A percentile compares a stretch with the other conserved stretches of the same genome.
Conservation (phyloP, 257 asterid species). For the Pogostemon cablin region DNA sequence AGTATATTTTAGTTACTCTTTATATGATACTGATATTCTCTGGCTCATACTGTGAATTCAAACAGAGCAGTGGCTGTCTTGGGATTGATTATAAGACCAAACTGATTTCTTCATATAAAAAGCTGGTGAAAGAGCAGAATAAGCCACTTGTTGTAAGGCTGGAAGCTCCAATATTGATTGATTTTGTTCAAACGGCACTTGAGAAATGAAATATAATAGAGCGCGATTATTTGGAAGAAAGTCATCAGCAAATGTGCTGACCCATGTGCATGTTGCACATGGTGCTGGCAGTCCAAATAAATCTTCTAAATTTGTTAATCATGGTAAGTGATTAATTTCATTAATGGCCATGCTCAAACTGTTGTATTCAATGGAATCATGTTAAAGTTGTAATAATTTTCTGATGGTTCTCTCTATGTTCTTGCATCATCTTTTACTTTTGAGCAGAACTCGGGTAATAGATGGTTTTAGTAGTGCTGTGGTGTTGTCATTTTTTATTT, state of each 20-base stretch:
- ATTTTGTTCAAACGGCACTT: conserved; percentile 52
- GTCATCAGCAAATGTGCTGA: conserved; percentile 43
- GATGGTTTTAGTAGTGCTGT: conserved; percentile 1
- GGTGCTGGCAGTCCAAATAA: conserved; percentile 48
- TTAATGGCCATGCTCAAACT: conserved; percentile 19
- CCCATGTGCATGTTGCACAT: conserved; percentile 46
- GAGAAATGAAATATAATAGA: conserved; percentile 52
- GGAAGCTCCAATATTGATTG: conserved; percentile 45
- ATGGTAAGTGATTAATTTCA: conserved; percentile 50
- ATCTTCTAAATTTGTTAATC: conserved; percentile 59
- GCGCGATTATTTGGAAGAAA: conserved; percentile 48
- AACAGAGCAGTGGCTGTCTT: conserved; percentile 77
- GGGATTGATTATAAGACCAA: conserved; percentile 50
- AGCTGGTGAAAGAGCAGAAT: conserved; percentile 43
- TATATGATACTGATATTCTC: conserved; percentile 33
- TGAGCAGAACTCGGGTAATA: conserved; percentile 16
- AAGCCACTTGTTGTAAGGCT: conserved; percentile 31
- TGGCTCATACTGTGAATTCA: conserved; percentile 42
- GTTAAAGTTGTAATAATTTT: background rate
- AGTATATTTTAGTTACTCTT: background rate
- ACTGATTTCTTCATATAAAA: conserved; percentile 41
- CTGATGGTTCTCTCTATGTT: conserved; percentile 41
- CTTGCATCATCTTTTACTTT: background rate
- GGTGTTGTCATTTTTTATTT: background rate
- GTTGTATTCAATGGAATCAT: conserved; percentile 42